Conservation (phyloP, 2,329 filamentous ascomycete species). For the Fusarium sp. region DNA sequence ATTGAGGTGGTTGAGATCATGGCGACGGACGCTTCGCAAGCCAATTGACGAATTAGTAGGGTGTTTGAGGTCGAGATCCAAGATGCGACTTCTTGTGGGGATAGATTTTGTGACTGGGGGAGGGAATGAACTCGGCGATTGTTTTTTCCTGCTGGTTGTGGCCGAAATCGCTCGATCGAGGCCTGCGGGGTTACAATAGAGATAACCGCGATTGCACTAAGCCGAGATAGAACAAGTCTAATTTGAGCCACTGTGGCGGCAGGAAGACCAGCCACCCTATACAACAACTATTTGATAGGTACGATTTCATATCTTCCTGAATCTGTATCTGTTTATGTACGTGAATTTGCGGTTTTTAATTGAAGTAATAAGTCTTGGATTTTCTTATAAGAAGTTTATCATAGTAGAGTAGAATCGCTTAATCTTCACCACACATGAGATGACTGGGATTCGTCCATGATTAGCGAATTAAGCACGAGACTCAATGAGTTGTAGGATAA, state of each 20-base stretch:
- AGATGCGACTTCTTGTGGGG: conserved; percentile 12
- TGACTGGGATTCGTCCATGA: too few species aligned
- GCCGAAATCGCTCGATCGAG: conserved; percentile 12
- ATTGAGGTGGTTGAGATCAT: conserved; percentile 14
- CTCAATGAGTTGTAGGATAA: too few species aligned
- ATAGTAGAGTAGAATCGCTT: too few species aligned
- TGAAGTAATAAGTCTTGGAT: too few species aligned
- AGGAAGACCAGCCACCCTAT: neutral
- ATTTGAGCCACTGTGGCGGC: neutral
- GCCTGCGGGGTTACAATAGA: conserved; percentile 2
- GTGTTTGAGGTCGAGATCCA: neutral
- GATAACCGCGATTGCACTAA: conserved; percentile 8
- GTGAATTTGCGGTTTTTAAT: too few species aligned
- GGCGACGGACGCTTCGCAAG: conserved; percentile 8
- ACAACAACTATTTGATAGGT: neutral
- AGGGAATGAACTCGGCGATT: conserved; percentile 7
- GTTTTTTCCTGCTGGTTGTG: conserved; percentile 15
- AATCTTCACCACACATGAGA: too few species aligned
- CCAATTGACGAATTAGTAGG: conserved; percentile 1
- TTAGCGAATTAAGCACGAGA: too few species aligned
- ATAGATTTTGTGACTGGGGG: conserved; percentile 2
- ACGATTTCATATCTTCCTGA: neutral
- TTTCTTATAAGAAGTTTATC: too few species aligned
- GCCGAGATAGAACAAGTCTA: neutral
- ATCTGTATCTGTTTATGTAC: too few species aligned